A percentile compares a stretch with the other conserved stretches of the same genome.
These are phyloP conservation scores for Citrus trifoliata DNA, from an alignment of 345 rosid genomes.

Conservation along the genomic window DNA sequence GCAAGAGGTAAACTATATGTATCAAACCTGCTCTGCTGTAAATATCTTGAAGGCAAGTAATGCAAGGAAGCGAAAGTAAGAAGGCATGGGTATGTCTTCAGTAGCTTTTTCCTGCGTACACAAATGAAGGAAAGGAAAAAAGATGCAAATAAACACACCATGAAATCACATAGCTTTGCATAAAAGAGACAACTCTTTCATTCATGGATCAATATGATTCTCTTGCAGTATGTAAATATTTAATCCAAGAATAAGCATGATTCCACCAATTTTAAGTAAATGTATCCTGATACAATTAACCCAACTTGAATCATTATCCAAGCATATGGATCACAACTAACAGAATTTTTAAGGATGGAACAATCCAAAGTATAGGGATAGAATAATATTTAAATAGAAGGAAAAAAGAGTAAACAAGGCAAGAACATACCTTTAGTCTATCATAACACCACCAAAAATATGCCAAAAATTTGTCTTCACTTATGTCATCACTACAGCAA, in stretches of 20 bases:
- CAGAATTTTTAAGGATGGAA: not conserved
- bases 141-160: not conserved
- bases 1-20: not conserved
- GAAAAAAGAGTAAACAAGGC: not conserved
- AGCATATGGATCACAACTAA: not conserved
- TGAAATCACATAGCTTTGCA: not conserved
- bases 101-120: constrained; percentile 59
- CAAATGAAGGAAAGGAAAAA: not conserved
- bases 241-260: not conserved
- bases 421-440: constrained; percentile 65
- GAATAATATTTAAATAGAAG: not conserved
- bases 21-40: constrained; percentile 74
- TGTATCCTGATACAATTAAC: not conserved
- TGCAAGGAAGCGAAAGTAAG: constrained; percentile 83
- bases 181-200: not conserved
- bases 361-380: not conserved
- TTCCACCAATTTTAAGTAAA: not conserved
- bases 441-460: constrained; percentile 98
- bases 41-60: constrained; percentile 93
- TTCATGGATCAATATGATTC: not conserved
- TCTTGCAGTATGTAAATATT: not conserved
- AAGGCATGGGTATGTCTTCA: constrained; percentile 86
- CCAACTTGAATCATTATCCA: not conserved
- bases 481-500: constrained; percentile 66
- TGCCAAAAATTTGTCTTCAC: constrained; percentile 78